A percentile compares a stretch with the other conserved stretches of the same genome.
Conservation (phyloP, 176 grass and related monocot genomes). For the Otatea glauca region DNA sequence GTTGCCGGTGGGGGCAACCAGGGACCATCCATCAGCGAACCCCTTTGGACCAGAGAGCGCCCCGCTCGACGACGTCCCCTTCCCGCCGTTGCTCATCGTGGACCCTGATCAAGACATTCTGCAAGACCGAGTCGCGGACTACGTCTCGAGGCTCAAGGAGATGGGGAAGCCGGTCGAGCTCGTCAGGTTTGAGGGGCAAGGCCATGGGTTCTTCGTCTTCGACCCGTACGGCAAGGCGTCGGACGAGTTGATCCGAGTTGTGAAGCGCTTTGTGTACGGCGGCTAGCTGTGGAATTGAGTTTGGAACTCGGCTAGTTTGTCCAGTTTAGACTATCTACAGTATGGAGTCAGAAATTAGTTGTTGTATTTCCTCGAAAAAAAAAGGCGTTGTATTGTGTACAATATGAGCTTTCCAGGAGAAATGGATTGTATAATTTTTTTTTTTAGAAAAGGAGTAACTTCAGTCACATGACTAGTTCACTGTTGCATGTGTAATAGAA, state of each 20-base stretch:
- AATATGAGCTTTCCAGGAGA: background rate
- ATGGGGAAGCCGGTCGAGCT: conserved; percentile 40
- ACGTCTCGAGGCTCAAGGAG: conserved; percentile 39
- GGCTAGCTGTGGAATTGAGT: background rate
- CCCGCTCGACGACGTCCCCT: background rate
- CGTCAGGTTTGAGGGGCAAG: conserved; percentile 37
- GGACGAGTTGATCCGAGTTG: conserved; percentile 17
- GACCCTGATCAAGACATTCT: conserved; percentile 40
- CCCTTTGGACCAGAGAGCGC: conserved; percentile 47
- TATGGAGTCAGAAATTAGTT: background rate
- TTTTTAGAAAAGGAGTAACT: too few relatives aligned
- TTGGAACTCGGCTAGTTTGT: background rate
- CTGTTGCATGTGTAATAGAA: too few relatives aligned
- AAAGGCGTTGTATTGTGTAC: background rate
- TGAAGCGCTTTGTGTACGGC: conserved; percentile 27
- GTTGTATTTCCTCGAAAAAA: too few relatives aligned
- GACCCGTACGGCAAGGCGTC: conserved; percentile 33
- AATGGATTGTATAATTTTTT: too few relatives aligned
- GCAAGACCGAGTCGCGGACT: conserved; percentile 34
- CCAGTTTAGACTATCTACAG: background rate
- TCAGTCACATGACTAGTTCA: too few relatives aligned
- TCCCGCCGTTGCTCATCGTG: conserved; percentile 44
- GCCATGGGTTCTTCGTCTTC: conserved; percentile 39
- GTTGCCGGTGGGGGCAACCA: conserved; percentile 53
- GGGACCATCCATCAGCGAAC: conserved; percentile 52